Evolutionary conservation across 1,284 basidiomycete genomes (phyloP), one percentile per base, ranked within the genome.

Genomic region (Ustilago cynodontis): DNA sequence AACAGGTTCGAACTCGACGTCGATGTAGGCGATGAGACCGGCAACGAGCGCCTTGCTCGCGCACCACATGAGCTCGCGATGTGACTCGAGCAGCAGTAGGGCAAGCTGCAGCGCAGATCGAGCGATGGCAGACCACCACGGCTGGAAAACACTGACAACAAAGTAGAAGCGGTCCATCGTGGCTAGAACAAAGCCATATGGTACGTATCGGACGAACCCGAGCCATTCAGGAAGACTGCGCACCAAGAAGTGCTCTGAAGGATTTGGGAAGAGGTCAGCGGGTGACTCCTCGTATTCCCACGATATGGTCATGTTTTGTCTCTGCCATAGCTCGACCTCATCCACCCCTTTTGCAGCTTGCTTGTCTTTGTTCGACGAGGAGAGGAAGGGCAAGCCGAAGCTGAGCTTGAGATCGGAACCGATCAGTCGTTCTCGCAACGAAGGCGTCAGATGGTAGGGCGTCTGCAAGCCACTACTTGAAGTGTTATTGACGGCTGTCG

Each of bases 81-180:
- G 54, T 35, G 69, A 71, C 28, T 72, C 53, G 22, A 63, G 31
- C 26, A 77, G 28, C 1, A 77, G 59, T 43, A 68, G 9, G 1
- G 74, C 66, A 11, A 77, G 62, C 63, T 72, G 70, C 55, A 77
- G 47, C n/a, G 69, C 57, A 28, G 65, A 67, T 22, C 65, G 56
- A 9, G 65, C 39, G 8, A 69, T 57, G 45, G 62, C 57, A 22
- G 61, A 69, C 69, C 65, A 69, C 59, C 71, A 66, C 8, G 66
- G 63, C 49, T 56, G 59, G n/a, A 64, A 60, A 18, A 72, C 59
- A 26, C 67, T 60, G 29, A 56, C 29, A 11, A 77, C 54, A 29
- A 66, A 71, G 43, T 54, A 49, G 37, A 72, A 50, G 47, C 69
- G 65, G 53, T 72, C 65, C n/a, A 60, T 22, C 52, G 69, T 47